These are phyloP conservation scores for Ceratocystis albifundus DNA, from an alignment of 2,329 filamentous ascomycete genomes.

Conservation along the genomic window DNA sequence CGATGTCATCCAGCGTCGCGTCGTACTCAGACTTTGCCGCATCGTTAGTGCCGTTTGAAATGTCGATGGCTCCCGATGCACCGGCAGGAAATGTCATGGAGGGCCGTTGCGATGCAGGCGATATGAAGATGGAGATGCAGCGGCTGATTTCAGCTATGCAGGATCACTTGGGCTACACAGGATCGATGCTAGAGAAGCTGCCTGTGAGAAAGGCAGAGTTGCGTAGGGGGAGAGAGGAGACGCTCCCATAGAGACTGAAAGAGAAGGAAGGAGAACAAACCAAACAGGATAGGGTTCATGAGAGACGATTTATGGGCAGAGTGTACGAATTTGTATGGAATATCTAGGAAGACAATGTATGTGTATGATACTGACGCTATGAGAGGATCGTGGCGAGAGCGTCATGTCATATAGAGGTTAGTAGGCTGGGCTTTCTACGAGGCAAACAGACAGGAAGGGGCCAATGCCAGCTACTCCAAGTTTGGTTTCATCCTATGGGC, in stretches of 20 bases:
- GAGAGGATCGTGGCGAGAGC: no score
- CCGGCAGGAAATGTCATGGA: constrained; percentile 20
- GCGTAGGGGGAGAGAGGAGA: constrained; percentile 20
- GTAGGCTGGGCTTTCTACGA: no score
- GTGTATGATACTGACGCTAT: neutral
- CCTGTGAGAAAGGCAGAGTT: constrained; percentile 21
- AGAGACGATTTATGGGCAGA: neutral
- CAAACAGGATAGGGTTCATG: neutral
- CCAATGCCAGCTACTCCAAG: no score
- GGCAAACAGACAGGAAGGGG: no score
- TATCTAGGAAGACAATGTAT: neutral
- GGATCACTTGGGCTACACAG: constrained; percentile 22
- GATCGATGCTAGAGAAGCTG: constrained; percentile 21
- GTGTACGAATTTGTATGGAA: neutral
- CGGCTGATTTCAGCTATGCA: constrained; percentile 19
- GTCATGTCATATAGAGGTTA: no score
- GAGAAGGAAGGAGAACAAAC: neutral
- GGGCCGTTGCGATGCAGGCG: constrained; percentile 17
- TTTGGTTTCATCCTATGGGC: no score
- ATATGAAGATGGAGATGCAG: constrained; percentile 23
- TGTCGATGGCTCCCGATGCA: constrained; percentile 17
- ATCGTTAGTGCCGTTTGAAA: constrained; percentile 18
- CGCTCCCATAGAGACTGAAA: neutral
- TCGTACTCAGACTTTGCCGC: constrained; percentile 17
- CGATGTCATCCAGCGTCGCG: constrained; percentile 8